These are phyloP conservation scores for Acrasis kona DNA, from an alignment of 78 protist genomes.

Conservation along the genomic window DNA sequence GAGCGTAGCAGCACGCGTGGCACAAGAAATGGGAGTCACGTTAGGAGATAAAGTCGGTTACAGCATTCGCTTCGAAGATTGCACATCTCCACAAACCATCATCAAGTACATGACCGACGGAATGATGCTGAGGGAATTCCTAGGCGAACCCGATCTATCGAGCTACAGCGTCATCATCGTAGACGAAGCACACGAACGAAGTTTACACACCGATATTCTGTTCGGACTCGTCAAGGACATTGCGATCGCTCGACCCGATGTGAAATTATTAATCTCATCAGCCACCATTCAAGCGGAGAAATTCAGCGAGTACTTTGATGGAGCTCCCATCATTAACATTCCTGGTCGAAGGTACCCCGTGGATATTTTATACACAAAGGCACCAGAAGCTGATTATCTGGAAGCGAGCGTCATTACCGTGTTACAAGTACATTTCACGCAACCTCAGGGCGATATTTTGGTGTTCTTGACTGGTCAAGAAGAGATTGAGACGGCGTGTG, in stretches of 20 bases:
- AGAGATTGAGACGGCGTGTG: slow-evolving; percentile 83
- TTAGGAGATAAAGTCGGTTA: slow-evolving; percentile 96
- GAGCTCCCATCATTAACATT: slow-evolving; percentile 69
- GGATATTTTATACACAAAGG: slow-evolving; percentile 78
- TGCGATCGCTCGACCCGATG: slow-evolving; percentile 51
- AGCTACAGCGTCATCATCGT: slow-evolving; percentile 74
- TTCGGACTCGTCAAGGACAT: slow-evolving; percentile 75
- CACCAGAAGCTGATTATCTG: slow-evolving; percentile 89
- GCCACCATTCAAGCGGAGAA: slow-evolving; percentile 97
- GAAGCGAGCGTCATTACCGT: slow-evolving; percentile 89
- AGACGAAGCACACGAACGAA: slow-evolving; percentile 99
- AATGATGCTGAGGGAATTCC: slow-evolving; percentile 79
- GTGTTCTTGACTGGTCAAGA: slow-evolving; percentile 97
- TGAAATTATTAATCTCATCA: slow-evolving; percentile 67
- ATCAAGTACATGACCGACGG: slow-evolving; percentile 98
- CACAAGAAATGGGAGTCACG: slow-evolving; percentile 95
- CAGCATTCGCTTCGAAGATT: slow-evolving; percentile 97
- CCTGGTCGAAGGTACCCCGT: slow-evolving; percentile 88
- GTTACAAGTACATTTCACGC: slow-evolving; percentile 90
- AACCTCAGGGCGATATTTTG: slow-evolving; percentile 79
- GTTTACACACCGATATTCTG: slow-evolving; percentile 92
- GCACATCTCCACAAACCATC: slow-evolving; percentile 47
- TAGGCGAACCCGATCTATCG: slow-evolving; percentile 63
- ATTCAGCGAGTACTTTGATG: slow-evolving; percentile 85
- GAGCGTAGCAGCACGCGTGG: slow-evolving; percentile 84